phyloP scores from a whole-genome alignment of 345 rosid genomes.

The Raphanus sativus region DNA sequence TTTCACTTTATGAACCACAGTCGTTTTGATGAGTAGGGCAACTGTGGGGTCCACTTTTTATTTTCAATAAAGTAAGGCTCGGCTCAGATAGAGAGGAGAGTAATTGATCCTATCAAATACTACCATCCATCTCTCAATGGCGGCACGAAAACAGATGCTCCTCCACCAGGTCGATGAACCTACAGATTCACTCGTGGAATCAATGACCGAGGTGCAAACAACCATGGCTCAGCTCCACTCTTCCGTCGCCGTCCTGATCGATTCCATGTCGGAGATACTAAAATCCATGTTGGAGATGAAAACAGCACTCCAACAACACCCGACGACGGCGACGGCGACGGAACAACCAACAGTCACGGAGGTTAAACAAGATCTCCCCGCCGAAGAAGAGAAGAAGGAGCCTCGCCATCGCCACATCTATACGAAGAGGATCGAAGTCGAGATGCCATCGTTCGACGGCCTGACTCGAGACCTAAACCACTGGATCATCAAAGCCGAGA shows the following conservation, averaged over 20 bases:
- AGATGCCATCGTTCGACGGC: constrained; percentile 35
- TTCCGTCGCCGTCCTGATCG: constrained; percentile 9
- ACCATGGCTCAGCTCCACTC: constrained; percentile 27
- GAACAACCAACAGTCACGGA: background rate
- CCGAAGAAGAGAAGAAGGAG: background rate
- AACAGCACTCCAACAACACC: background rate
- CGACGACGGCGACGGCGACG: background rate
- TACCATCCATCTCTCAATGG: background rate
- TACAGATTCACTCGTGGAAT: constrained; percentile 2
- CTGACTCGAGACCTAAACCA: background rate
- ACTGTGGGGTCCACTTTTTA: background rate
- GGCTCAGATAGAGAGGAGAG: too few species aligned
- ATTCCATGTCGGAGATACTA: constrained; percentile 20
- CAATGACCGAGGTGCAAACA: background rate
- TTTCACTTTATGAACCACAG: background rate
- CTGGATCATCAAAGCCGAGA: constrained; percentile 23
- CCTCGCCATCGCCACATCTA: background rate
- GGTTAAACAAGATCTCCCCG: background rate
- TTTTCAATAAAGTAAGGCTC: too few species aligned
- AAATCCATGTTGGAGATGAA: constrained; percentile 31
- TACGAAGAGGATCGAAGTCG: constrained; percentile 12
- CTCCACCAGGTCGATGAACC: constrained; percentile 2
- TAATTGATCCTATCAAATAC: background rate
- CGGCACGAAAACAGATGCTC: constrained; percentile 15
- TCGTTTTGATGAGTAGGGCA: background rate